Conservation (phyloP, 2,329 filamentous ascomycete species). For the Aspergillus nomiae region DNA sequence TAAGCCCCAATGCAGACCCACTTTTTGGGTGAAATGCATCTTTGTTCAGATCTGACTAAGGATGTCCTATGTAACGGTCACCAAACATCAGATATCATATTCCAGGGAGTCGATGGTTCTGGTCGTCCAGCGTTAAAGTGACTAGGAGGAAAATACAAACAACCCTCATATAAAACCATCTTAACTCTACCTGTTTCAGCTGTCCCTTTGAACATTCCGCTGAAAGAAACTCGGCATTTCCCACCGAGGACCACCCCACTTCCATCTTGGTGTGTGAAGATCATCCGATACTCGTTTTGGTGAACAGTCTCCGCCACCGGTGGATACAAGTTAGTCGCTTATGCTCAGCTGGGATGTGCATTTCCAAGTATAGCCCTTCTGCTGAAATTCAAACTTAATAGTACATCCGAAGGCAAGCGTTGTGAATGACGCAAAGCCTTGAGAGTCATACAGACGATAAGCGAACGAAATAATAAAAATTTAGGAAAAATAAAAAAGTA, state of each 20-base stretch:
- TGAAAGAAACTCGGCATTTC: background rate
- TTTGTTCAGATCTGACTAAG: conserved; percentile 6
- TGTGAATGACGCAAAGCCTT: background rate
- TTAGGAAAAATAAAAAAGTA: background rate
- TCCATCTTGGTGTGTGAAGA: conserved; percentile 16
- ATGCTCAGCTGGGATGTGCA: conserved; percentile 11
- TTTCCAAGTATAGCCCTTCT: background rate
- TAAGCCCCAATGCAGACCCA: conserved; percentile 37
- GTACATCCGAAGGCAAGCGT: background rate
- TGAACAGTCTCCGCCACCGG: conserved; percentile 9
- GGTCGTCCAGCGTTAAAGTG: background rate
- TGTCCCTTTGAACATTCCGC: background rate
- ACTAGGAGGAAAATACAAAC: background rate
- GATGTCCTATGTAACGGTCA: background rate
- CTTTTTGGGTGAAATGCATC: conserved; percentile 12
- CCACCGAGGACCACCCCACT: conserved; percentile 7
- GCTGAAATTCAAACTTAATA: conserved; percentile 7
- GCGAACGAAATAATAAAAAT: background rate
- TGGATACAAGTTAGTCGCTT: conserved; percentile 5
- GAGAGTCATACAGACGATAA: background rate
- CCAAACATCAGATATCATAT: background rate
- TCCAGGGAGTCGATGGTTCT: background rate
- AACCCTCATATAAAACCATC: background rate
- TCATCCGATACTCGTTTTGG: conserved; percentile 20
- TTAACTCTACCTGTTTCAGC: background rate